These are phyloP conservation scores for Mediolabrus comicus DNA, from an alignment of 108 stramenopile species.

Conservation along the genomic window DNA sequence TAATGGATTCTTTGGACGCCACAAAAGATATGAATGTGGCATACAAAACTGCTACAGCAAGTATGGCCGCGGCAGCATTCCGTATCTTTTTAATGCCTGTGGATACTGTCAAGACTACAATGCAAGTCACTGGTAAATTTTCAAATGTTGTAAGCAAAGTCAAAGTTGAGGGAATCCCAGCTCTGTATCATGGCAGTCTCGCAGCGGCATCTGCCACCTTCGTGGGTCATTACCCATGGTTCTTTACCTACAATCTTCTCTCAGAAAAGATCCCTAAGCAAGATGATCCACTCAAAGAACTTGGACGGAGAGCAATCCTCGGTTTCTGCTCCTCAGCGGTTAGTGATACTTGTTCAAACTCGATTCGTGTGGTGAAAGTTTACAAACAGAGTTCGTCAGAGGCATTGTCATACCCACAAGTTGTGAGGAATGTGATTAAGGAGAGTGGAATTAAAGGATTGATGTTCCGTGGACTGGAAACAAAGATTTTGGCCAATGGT, in stretches of 20 bases:
- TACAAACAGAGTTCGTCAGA: constrained; percentile 95
- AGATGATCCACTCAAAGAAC: constrained; percentile 74
- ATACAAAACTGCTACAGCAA: constrained; percentile 88
- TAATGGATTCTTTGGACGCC: constrained; percentile 77
- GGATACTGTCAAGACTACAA: constrained; percentile 87
- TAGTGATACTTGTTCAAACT: constrained; percentile 95
- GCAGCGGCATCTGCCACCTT: constrained; percentile 95
- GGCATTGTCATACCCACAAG: constrained; percentile 88
- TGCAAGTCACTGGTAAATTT: constrained; percentile 98
- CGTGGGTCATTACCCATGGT: constrained; percentile 98
- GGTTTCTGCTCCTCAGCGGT: constrained; percentile 94
- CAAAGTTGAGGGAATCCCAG: constrained; percentile 77
- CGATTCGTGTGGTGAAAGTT: constrained; percentile 97
- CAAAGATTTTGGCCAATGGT: constrained; percentile 98
- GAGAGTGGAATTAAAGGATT: constrained; percentile 91
- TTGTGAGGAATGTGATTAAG: constrained; percentile 81
- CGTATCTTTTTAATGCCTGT: constrained; percentile 97
- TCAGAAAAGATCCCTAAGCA: constrained; percentile 93
- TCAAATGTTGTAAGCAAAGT: constrained; percentile 85
- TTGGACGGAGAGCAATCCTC: constrained; percentile 90
- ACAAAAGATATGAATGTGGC: constrained; percentile 87
- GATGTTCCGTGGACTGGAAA: constrained; percentile 96
- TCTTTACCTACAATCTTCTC: constrained; percentile 95
- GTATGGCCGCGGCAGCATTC: constrained; percentile 85
- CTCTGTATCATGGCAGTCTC: constrained; percentile 92